Evolutionary conservation across 148 eudicot species (phyloP).

Genomic region (Chenopodium formosanum): DNA sequence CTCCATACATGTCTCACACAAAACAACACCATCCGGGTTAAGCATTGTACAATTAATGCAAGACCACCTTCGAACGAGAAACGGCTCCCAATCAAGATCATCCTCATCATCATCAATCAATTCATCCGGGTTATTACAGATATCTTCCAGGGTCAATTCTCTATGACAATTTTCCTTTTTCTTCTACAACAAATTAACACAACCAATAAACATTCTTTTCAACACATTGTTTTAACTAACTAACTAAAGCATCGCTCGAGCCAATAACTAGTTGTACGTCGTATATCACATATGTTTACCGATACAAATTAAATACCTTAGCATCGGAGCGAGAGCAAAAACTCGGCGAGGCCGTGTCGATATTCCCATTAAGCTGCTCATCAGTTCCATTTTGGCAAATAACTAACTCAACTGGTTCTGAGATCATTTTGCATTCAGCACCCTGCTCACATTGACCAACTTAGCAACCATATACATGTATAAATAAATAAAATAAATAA

Average conservation of each 20-base stretch:
- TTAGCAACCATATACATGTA: conserved; percentile 7
- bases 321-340: conserved; percentile 32
- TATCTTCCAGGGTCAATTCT: conserved; percentile 71
- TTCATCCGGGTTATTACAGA: conserved; percentile 53
- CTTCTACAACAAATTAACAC: conserved; percentile 38
- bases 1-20: conserved; percentile 85
- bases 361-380: conserved; percentile 29
- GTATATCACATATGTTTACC: not conserved
- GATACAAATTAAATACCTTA: conserved; percentile 29
- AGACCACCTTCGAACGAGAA: conserved; percentile 63
- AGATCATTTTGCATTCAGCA: conserved; percentile 43
- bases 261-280: not conserved
- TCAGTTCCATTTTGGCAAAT: conserved; percentile 31
- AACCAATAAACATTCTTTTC: not conserved
- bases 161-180: conserved; percentile 34
- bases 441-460: conserved; percentile 30
- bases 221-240: not conserved
- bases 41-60: conserved; percentile 90
- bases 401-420: conserved; percentile 41
- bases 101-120: conserved; percentile 76
- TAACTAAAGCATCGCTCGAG: not conserved
- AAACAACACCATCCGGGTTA: conserved; percentile 50
- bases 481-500: not conserved
- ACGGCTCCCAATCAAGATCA: conserved; percentile 88
- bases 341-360: conserved; percentile 21